Percentiles rank a stretch among this genome's conserved stretches.
phyloP scores from a whole-genome alignment of 257 asterid species.

The Solanum ahanhuiri region DNA sequence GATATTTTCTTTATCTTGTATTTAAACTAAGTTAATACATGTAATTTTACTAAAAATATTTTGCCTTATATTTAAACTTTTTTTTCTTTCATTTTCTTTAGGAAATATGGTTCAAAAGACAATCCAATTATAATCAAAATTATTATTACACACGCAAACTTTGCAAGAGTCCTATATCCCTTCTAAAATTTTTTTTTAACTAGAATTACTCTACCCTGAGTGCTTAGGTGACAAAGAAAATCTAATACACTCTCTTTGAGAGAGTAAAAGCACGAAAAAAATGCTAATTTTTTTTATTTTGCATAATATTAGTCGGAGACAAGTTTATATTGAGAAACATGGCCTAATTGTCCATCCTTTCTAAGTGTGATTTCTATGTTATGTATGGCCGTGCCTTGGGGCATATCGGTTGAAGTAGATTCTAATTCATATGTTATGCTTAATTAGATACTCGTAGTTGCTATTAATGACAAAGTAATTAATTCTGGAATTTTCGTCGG shows the following conservation, averaged over 20 bases:
- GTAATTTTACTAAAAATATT: background rate
- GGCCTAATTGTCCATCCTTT: background rate
- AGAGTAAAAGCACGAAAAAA: no score
- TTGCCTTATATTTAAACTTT: background rate
- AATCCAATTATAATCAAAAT: background rate
- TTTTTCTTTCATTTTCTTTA: no score
- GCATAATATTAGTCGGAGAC: background rate
- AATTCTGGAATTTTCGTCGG: background rate
- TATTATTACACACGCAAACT: background rate
- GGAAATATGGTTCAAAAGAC: background rate
- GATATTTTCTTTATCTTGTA: background rate
- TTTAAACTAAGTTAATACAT: background rate
- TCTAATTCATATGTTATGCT: background rate
- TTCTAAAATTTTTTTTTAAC: background rate
- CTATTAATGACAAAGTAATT: background rate
- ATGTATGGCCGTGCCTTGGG: background rate
- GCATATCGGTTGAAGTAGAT: background rate
- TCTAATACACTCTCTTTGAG: no score
- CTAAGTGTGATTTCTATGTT: background rate
- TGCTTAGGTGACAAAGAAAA: no score
- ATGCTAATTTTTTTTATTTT: background rate
- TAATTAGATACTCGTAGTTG: background rate
- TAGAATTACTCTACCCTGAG: background rate
- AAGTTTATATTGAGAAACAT: background rate
- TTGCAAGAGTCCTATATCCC: background rate